Evolutionary conservation across 441 rosid species (phyloP).

Genomic region (Populus trichocarpa): DNA sequence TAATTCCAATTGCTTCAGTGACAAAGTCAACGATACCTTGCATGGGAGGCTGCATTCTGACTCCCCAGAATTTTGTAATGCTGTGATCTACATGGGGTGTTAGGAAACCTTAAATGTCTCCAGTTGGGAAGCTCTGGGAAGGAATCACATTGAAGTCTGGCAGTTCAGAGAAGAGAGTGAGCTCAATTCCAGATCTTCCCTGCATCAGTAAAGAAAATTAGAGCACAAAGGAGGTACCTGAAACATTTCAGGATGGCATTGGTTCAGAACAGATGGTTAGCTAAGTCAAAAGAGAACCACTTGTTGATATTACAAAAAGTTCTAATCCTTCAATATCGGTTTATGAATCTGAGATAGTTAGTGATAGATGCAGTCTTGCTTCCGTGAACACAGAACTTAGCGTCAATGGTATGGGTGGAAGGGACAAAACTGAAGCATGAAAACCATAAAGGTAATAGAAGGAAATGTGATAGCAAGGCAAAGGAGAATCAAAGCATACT

Average conservation of each 20-base stretch:
- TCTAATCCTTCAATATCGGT: slow-evolving; percentile 39
- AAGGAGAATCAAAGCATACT: slow-evolving; percentile 40
- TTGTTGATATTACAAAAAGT: slow-evolving; percentile 51
- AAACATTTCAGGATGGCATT: slow-evolving; percentile 34
- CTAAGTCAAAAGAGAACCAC: slow-evolving; percentile 58
- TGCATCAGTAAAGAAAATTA: slow-evolving; percentile 82
- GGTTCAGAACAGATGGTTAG: slow-evolving; percentile 28
- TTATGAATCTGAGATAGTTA: slow-evolving; percentile 38
- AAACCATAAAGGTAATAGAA: slow-evolving; percentile 40
- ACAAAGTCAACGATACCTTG: slow-evolving; percentile 31
- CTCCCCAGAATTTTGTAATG: slow-evolving; percentile 38
- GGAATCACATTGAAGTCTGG: slow-evolving; percentile 51
- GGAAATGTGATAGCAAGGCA: slow-evolving; percentile 38
- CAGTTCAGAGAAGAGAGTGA: slow-evolving; percentile 64
- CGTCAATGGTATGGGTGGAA: slow-evolving; percentile 39
- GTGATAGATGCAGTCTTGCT: slow-evolving; percentile 51
- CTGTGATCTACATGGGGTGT: slow-evolving; percentile 35
- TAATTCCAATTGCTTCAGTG: slow-evolving; percentile 31
- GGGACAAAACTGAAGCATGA: slow-evolving; percentile 38
- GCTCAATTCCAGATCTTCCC: slow-evolving; percentile 78
- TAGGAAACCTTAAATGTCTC: slow-evolving; percentile 55
- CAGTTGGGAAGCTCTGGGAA: slow-evolving; percentile 75
- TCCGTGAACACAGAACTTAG: slow-evolving; percentile 57
- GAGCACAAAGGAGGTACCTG: slow-evolving; percentile 45
- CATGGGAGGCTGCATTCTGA: slow-evolving; percentile 45